These are phyloP conservation scores for Amanita thiersii DNA, from an alignment of 768 basidiomycete genomes.

Conservation along the genomic window DNA sequence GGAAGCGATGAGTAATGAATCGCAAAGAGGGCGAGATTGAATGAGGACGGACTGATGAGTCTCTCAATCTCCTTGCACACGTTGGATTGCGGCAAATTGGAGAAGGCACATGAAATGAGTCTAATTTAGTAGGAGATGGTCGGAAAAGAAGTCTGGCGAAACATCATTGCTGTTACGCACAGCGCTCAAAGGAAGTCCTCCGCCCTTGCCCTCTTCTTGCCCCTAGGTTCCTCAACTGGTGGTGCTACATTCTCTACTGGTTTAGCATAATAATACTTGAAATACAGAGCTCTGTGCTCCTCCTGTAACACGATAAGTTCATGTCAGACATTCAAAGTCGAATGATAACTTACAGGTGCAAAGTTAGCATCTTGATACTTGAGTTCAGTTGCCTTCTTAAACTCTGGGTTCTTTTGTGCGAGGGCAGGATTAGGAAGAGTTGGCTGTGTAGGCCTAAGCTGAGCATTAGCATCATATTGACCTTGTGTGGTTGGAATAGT, in stretches of 20 bases:
- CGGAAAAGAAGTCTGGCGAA: too few species aligned
- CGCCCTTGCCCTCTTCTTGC: conserved; percentile 79
- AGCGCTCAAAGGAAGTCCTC: conserved; percentile 65
- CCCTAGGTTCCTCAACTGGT: conserved; percentile 51
- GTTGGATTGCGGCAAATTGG: conserved; percentile 1
- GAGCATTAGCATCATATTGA: conserved; percentile 12
- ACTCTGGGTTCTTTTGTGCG: conserved; percentile 59
- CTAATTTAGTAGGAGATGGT: too few species aligned
- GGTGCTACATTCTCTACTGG: conserved; percentile 23
- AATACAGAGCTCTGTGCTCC: conserved; percentile 61
- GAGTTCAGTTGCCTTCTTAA: conserved; percentile 70
- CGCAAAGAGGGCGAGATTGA: conserved; percentile 7
- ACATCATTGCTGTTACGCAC: conserved; percentile 7
- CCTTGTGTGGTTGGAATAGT: conserved; percentile 13
- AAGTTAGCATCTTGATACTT: conserved; percentile 76
- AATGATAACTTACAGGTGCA: conserved; percentile 50
- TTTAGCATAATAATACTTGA: conserved; percentile 53
- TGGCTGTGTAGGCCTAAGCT: conserved; percentile 21
- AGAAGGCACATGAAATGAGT: too few species aligned
- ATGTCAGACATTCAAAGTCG: neutral
- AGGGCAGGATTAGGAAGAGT: conserved; percentile 49
- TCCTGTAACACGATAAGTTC: conserved; percentile 37
- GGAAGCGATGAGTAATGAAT: conserved; percentile 3
- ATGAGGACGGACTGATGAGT: conserved; percentile 26
- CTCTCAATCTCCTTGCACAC: conserved; percentile 9